Base-by-base conservation (phyloP, 345 rosid genomes). In the Salix koriyanagi region DNA sequence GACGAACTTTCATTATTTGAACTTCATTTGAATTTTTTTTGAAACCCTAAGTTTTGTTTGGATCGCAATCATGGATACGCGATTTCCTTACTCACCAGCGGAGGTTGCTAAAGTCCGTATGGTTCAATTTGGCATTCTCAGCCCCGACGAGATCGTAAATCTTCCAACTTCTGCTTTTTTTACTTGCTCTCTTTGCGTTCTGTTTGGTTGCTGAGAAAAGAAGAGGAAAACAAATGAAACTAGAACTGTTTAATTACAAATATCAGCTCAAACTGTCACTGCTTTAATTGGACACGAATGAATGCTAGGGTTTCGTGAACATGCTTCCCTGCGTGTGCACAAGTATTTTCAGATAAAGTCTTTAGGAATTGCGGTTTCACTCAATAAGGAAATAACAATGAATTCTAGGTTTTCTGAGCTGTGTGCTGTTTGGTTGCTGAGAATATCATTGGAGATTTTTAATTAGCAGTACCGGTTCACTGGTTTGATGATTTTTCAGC, bases 71-170 rank as follows among this genome's bases (percentile, higher is more conserved):
- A 85, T 85, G 88, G 82, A 96, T 87, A 79, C 84, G 60, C 85
- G 98, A 7, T 93, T 93, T 66, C 90, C 96, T 3, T 93, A 70
- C 83, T 93, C 98, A 21, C 98, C 99, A 70, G 98, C 98, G 75
- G 99, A 95, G 86, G 97, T 93, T 15, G 89, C 98, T 69, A 95
- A 89, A 76, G 98, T 93, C 87, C 97, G 91, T 58, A 36, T 81
- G 80, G 96, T 96, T 65, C 99, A 96, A 87, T 96, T 96, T 80
- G 94, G 99, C 80, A 91, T 96, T 37, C 86, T 96, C 83, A 91
- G 97, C 76, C 98, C 99, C 73, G 99, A 93, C 28, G 96, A 96
- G 86, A 96, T 96, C 62, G 99, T 93, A 93, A 91, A 80, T 72
- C 76, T 67, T 60, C 62, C 62, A 23, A 42, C 44, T 42, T 36